These are phyloP conservation scores for Phialophora expanda DNA, from an alignment of 2,329 filamentous ascomycete genomes.

Conservation along the genomic window DNA sequence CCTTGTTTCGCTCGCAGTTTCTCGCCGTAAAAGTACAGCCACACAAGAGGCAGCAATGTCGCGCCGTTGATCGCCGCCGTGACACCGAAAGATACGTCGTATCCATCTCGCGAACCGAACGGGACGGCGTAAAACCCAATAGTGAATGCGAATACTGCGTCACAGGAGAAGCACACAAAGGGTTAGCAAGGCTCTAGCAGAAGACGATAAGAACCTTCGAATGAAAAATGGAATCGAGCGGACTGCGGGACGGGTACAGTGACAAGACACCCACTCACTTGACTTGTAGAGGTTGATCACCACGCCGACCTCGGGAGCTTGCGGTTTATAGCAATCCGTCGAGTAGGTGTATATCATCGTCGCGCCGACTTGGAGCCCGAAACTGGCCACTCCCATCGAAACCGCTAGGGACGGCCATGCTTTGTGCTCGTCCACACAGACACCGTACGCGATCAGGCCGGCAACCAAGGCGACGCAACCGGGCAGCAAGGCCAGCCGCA, in stretches of 20 bases:
- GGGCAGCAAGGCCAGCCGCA: slow-evolving; percentile 5
- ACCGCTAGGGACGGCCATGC: slow-evolving; percentile 7
- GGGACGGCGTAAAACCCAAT: slow-evolving; percentile 18
- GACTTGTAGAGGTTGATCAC: slow-evolving; percentile 15
- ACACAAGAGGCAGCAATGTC: slow-evolving; percentile 6
- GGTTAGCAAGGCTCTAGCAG: neutral
- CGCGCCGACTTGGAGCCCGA: slow-evolving; percentile 9
- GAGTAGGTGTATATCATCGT: slow-evolving; percentile 15
- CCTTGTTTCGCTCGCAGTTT: neutral
- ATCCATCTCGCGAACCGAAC: neutral
- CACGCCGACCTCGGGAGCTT: slow-evolving; percentile 10
- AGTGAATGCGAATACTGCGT: slow-evolving; percentile 10
- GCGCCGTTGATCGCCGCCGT: slow-evolving; percentile 10
- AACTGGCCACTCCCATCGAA: slow-evolving; percentile 3
- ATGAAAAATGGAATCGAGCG: neutral
- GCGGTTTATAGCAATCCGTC: slow-evolving; percentile 17
- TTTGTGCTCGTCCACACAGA: slow-evolving; percentile 9
- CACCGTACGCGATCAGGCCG: slow-evolving; percentile 5
- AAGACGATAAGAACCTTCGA: neutral
- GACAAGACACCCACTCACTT: neutral
- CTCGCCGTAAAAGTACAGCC: slow-evolving; percentile 8
- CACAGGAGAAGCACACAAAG: neutral
- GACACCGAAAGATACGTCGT: slow-evolving; percentile 1
- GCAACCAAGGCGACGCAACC: neutral
- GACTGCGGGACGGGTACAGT: neutral